Evolutionary conservation across 148 eudicot genomes (phyloP).

Genomic region (Rhododendron mucronatum): DNA sequence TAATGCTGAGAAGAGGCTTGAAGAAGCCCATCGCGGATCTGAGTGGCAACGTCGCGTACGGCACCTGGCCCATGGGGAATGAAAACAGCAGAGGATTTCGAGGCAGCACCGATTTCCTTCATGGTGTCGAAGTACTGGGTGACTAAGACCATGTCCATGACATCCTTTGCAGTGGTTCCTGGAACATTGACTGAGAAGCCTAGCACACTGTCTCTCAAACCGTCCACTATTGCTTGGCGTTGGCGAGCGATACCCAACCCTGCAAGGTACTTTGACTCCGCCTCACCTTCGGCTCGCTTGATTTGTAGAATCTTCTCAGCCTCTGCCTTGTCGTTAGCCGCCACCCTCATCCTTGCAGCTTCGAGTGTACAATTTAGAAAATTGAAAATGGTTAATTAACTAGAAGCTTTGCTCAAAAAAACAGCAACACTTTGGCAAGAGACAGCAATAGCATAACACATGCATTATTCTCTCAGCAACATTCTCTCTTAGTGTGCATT

Average conservation of each 20-base stretch:
- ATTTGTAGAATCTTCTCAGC: conserved; percentile 14
- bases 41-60: conserved; percentile 27
- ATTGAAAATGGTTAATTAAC: background rate
- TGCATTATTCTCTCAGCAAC: too few relatives aligned
- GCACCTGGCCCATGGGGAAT: conserved; percentile 34
- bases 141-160: conserved; percentile 10
- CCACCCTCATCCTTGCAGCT: conserved; percentile 12
- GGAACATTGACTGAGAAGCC: conserved; percentile 9
- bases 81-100: conserved; percentile 28
- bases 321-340: conserved; percentile 11
- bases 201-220: conserved; percentile 6
- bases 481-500: too few relatives aligned
- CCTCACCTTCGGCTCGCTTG: conserved; percentile 11
- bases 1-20: conserved; percentile 14
- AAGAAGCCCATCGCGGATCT: conserved; percentile 37
- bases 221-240: conserved; percentile 11
- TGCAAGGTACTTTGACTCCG: conserved; percentile 8
- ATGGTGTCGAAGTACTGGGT: conserved; percentile 29
- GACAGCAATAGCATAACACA: too few relatives aligned
- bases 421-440: background rate
- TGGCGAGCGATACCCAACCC: conserved; percentile 7
- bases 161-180: conserved; percentile 9
- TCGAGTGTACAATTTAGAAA: background rate
- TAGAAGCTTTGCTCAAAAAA: background rate
- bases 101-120: conserved; percentile 33